Percentiles rank a stretch among this genome's conserved stretches.
Evolutionary conservation across 2,329 filamentous ascomycete species (phyloP).

Genomic region (Byssothecium circinans): DNA sequence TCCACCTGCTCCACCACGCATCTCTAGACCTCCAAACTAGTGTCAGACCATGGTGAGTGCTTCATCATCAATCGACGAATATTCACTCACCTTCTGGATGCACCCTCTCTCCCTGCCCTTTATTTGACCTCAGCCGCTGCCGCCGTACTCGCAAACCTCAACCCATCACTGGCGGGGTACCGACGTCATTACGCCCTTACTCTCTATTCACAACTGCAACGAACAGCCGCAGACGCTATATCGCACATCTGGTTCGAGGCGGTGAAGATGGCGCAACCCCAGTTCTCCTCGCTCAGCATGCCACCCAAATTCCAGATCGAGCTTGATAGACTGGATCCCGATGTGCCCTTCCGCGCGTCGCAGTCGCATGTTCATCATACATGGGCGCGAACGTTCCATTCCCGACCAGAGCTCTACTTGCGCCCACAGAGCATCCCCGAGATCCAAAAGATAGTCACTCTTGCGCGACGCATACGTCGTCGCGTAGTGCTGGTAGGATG

Average conservation of each 20-base stretch:
- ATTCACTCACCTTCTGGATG: constrained; percentile 3
- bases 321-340: constrained; percentile 60
- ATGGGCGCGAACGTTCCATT: constrained; percentile 92
- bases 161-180: neutral
- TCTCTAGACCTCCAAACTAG: constrained; percentile 1
- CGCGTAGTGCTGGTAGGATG: constrained; percentile 86
- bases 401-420: constrained; percentile 86
- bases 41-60: constrained; percentile 3
- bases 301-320: constrained; percentile 53
- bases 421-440: constrained; percentile 78
- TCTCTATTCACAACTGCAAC: neutral
- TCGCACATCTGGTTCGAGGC: constrained; percentile 1
- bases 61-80: neutral
- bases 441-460: constrained; percentile 77
- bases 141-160: neutral
- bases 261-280: constrained; percentile 25
- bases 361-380: constrained; percentile 79
- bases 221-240: neutral
- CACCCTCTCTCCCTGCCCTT: neutral
- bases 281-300: constrained; percentile 32
- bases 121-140: neutral
- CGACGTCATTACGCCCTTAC: neutral
- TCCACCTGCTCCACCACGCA: neutral
- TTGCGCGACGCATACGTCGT: constrained; percentile 79
- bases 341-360: constrained; percentile 75